Percentiles rank a stretch among this genome's conserved stretches.
Conservation (phyloP, 73 alveolate species). For the Paraurostyla sp. region DNA sequence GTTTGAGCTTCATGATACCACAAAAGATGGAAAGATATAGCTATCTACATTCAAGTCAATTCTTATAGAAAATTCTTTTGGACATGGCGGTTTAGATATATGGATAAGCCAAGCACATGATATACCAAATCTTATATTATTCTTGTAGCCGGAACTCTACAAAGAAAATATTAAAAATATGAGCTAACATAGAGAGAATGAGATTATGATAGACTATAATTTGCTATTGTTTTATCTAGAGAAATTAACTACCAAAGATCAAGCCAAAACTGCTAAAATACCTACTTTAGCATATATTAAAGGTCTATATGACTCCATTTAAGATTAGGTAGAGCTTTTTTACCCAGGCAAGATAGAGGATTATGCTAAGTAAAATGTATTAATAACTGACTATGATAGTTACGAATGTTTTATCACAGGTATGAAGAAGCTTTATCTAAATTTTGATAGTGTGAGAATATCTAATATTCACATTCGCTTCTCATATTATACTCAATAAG, state of each 20-base stretch:
- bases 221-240: background rate
- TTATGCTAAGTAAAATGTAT: background rate
- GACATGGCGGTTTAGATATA: constrained; percentile 38
- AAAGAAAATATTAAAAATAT: no score
- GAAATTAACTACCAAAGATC: background rate
- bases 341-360: background rate
- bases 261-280: constrained; percentile 3
- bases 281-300: background rate
- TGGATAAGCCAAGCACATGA: background rate
- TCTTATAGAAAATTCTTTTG: background rate
- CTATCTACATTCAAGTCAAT: background rate
- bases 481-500: background rate
- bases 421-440: background rate
- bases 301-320: background rate
- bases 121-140: background rate
- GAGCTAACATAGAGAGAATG: background rate
- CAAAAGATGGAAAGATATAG: background rate
- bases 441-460: constrained; percentile 21
- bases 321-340: background rate
- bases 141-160: constrained; percentile 38
- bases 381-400: background rate
- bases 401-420: background rate
- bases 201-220: background rate
- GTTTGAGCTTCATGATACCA: background rate
- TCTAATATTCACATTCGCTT: constrained; percentile 15